Base-by-base conservation (phyloP, 2,329 filamentous ascomycete species). In the Rhynchosporium agropyri region DNA sequence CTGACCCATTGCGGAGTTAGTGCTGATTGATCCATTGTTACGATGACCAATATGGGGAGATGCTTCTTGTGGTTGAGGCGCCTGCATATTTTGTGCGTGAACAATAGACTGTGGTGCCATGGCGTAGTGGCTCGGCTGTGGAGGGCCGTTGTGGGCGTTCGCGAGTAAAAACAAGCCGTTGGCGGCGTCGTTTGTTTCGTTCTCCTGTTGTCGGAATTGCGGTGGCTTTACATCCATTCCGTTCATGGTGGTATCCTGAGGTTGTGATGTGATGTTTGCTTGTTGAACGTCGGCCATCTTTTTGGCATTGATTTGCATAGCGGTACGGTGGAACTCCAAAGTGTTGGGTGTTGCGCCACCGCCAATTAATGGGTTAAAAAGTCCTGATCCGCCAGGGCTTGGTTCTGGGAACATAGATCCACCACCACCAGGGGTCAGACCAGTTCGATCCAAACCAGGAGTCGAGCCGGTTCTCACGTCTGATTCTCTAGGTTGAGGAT, bases 371-470 rank as follows among this genome's bases (percentile, higher is more conserved):
- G 90, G 89, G 65, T 89, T 89, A 77, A 93, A 91, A 6, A 97
- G 79, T 57, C 90, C 89, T 79, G 92, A 89, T 0, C 91, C 91
- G 75, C 91, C 96, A 42, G 92, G 93, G 75, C 90, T 96, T 2
- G 92, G 89, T 60, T 89, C 91, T 62, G 94, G 92, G 80, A 98
- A 98, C 92, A 98, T 98, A 71, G 93, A 96, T 71, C 93, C 94
- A 75, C 93, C 92, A 69, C 94, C 94, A 65, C 95, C 95, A 55
- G 95, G 95, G 59, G 95, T 98, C 69, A 98, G 79, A 62, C 95
- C 95, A 64, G 92, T 95, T 65, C 95, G 85, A 28, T 54, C 94
- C 33, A 36, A 36, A 65, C 95, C 95, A 55, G 95, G 95, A 58
- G 95, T 98, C 69, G 98, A 79, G 62, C 95, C 95, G 64, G 92